Conservation (phyloP, 768 basidiomycete genomes). For the Mycena sanguinolenta region DNA sequence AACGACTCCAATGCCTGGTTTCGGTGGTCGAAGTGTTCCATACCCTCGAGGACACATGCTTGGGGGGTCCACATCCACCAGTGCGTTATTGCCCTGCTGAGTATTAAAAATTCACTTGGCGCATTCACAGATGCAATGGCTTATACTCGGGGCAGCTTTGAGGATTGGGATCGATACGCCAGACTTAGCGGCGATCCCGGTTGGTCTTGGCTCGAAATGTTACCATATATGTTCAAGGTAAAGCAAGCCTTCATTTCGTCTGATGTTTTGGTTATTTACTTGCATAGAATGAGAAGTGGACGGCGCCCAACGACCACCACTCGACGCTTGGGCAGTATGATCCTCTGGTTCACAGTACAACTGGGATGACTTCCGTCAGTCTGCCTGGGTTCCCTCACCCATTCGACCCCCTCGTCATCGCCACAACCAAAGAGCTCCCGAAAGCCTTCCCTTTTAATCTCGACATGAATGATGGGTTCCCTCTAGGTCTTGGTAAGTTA, state of each 20-base stretch:
- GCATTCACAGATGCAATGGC: slow-evolving; percentile 39
- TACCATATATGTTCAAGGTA: slow-evolving; percentile 43
- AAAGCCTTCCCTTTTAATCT: slow-evolving; percentile 52
- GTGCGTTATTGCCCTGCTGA: slow-evolving; percentile 33
- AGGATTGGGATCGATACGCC: slow-evolving; percentile 68
- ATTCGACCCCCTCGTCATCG: slow-evolving; percentile 43
- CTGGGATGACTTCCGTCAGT: slow-evolving; percentile 45
- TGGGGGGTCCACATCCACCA: slow-evolving; percentile 49
- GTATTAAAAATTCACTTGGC: too few species aligned
- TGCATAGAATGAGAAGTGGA: background rate
- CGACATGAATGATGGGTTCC: slow-evolving; percentile 51
- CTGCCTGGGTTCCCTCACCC: slow-evolving; percentile 42
- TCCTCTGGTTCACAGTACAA: slow-evolving; percentile 44
- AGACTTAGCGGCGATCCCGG: slow-evolving; percentile 56
- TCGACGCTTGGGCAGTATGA: slow-evolving; percentile 48
- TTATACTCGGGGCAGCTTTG: slow-evolving; percentile 47
- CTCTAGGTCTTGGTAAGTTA: slow-evolving; percentile 49
- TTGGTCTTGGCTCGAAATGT: slow-evolving; percentile 53
- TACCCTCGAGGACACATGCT: slow-evolving; percentile 48
- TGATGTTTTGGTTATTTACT: background rate
- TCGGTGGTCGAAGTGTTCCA: slow-evolving; percentile 38
- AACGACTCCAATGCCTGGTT: slow-evolving; percentile 45
- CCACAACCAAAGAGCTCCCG: slow-evolving; percentile 41
- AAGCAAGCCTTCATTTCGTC: background rate
- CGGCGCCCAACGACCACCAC: slow-evolving; percentile 45